Evolutionary conservation across 495 filamentous ascomycete genomes (phyloP).

Genomic region (Xylaria scruposa): DNA sequence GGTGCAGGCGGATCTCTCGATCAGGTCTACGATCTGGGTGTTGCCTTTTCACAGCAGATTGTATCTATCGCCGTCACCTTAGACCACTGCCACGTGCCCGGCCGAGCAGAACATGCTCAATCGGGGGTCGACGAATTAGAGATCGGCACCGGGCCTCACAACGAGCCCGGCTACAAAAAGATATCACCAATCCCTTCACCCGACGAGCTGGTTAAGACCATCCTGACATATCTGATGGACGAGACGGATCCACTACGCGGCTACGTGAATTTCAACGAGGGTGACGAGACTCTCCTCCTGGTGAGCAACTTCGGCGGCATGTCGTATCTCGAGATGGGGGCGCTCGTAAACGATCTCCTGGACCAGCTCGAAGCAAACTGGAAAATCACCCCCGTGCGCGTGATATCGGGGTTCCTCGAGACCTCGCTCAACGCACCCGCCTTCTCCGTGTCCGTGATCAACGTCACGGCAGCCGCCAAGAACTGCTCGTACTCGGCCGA

Average conservation of each 20-base stretch:
- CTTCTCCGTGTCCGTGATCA: constrained; percentile 66
- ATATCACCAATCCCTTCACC: constrained; percentile 60
- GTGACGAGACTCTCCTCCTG: constrained; percentile 62
- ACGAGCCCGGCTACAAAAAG: constrained; percentile 65
- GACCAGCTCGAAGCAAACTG: constrained; percentile 52
- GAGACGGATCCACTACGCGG: constrained; percentile 61
- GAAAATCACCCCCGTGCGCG: constrained; percentile 57
- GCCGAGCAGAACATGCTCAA: constrained; percentile 60
- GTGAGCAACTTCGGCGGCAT: constrained; percentile 70
- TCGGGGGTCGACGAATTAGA: constrained; percentile 57
- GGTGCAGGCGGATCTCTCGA: constrained; percentile 61
- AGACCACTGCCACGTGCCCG: constrained; percentile 70
- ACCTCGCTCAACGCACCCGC: constrained; percentile 68
- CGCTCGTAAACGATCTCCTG: constrained; percentile 59
- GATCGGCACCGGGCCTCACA: constrained; percentile 68
- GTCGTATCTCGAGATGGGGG: constrained; percentile 66
- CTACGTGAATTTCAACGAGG: constrained; percentile 61
- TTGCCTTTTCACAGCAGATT: constrained; percentile 58
- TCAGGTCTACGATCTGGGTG: constrained; percentile 61
- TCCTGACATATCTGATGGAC: constrained; percentile 62
- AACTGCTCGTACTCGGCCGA: constrained; percentile 51
- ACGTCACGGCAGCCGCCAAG: constrained; percentile 57
- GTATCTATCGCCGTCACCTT: constrained; percentile 66
- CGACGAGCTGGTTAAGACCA: constrained; percentile 59
- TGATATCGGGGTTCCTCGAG: constrained; percentile 61